Percentiles rank a stretch among this genome's conserved stretches.
phyloP scores from a whole-genome alignment of 495 filamentous ascomycete species.

The Penicillium tannophilum region DNA sequence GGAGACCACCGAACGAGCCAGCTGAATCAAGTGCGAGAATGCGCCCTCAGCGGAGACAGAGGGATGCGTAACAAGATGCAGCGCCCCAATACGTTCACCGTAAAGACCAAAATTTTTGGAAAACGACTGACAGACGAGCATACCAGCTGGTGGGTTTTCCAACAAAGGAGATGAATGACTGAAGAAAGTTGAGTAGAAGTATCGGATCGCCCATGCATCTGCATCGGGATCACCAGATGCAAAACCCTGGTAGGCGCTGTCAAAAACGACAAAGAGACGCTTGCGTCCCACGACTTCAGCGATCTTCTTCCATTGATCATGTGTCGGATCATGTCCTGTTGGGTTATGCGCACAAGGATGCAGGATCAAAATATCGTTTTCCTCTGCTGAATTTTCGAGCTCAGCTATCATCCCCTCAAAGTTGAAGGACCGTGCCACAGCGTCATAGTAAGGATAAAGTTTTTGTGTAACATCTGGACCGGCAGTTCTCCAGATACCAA shows the following conservation, averaged over 20 bases:
- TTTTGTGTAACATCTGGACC: slow-evolving; percentile 9
- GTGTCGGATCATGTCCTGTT: slow-evolving; percentile 39
- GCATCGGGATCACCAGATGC: slow-evolving; percentile 38
- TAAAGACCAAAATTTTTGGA: slow-evolving; percentile 51
- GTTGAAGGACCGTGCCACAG: slow-evolving; percentile 16
- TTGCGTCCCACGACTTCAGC: slow-evolving; percentile 26
- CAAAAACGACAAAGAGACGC: slow-evolving; percentile 42
- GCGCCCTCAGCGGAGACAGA: slow-evolving; percentile 13
- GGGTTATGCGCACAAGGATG: slow-evolving; percentile 51
- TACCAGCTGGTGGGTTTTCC: neutral
- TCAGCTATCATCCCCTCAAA: slow-evolving; percentile 24
- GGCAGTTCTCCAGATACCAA: slow-evolving; percentile 20
- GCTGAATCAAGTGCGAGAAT: slow-evolving; percentile 13
- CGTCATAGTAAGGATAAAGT: slow-evolving; percentile 31
- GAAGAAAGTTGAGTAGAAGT: slow-evolving; percentile 26
- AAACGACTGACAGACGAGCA: slow-evolving; percentile 38
- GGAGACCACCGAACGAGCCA: slow-evolving; percentile 33
- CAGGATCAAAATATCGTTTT: slow-evolving; percentile 37
- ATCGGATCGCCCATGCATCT: slow-evolving; percentile 44
- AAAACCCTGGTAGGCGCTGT: slow-evolving; percentile 50
- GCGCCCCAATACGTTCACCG: slow-evolving; percentile 37
- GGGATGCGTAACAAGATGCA: slow-evolving; percentile 27
- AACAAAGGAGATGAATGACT: neutral
- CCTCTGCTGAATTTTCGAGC: slow-evolving; percentile 18
- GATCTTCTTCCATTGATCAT: slow-evolving; percentile 39